phyloP scores from a whole-genome alignment of 768 basidiomycete genomes.

The Mycena rosella region DNA sequence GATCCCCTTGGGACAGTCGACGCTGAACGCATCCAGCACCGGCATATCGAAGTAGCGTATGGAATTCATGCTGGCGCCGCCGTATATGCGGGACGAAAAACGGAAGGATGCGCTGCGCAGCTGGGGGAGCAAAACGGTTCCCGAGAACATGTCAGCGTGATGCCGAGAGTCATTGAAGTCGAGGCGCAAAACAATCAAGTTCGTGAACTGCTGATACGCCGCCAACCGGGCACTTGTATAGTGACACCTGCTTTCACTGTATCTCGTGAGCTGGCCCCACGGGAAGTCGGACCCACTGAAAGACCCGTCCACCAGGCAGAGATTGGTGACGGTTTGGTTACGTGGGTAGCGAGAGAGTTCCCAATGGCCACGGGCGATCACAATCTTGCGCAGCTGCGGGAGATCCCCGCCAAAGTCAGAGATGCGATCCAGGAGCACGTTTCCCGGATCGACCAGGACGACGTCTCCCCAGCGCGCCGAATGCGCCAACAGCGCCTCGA shows the following conservation, averaged over 20 bases:
- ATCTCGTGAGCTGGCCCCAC: conserved; percentile 20
- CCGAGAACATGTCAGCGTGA: background rate
- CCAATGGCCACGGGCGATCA: background rate
- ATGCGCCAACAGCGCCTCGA: conserved; percentile 1
- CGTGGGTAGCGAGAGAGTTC: background rate
- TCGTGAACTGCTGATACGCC: conserved; percentile 4
- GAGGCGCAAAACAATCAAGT: conserved; percentile 8
- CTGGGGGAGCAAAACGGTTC: background rate
- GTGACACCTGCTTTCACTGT: conserved; percentile 1
- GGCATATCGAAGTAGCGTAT: conserved; percentile 18
- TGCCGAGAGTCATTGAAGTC: no score
- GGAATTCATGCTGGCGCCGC: background rate
- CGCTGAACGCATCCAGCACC: conserved; percentile 12
- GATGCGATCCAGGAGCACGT: background rate
- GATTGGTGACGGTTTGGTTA: conserved; percentile 13
- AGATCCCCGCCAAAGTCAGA: background rate
- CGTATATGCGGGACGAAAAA: background rate
- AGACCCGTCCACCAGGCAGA: background rate
- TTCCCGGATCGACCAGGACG: background rate
- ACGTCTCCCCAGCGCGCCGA: conserved; percentile 8
- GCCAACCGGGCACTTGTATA: background rate
- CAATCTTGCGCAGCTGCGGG: conserved; percentile 1
- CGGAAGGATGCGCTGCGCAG: conserved; percentile 6
- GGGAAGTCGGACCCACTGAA: background rate
- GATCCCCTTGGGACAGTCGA: background rate